A percentile compares a stretch with the other conserved stretches of the same genome.
Evolutionary conservation across 139 green algal species (phyloP).

Genomic region (Coelastrella sp.): DNA sequence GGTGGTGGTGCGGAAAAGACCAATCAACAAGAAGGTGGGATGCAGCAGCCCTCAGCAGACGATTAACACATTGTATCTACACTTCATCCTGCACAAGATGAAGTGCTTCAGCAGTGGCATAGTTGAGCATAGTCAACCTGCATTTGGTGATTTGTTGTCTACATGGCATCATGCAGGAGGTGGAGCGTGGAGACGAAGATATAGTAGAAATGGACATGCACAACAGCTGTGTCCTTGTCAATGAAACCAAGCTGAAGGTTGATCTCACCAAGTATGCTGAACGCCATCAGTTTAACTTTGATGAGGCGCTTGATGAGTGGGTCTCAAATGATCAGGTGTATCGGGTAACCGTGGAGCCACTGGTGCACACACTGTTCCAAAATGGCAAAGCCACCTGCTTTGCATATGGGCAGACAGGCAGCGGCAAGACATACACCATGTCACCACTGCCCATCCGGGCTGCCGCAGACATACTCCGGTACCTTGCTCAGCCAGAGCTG

Average conservation of each 20-base stretch:
- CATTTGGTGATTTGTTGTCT: too few relatives aligned
- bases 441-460: slow-evolving; percentile 91
- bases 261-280: slow-evolving; percentile 94
- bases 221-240: slow-evolving; percentile 75
- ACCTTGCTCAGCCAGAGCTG: slow-evolving; percentile 71
- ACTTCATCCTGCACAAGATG: too few relatives aligned
- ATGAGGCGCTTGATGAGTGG: slow-evolving; percentile 90
- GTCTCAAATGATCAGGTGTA: slow-evolving; percentile 96
- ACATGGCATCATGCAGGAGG: too few relatives aligned
- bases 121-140: too few relatives aligned
- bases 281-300: slow-evolving; percentile 93
- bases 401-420: slow-evolving; percentile 96
- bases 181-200: slow-evolving; percentile 87
- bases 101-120: too few relatives aligned
- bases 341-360: slow-evolving; percentile 84
- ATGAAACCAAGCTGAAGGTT: slow-evolving; percentile 91
- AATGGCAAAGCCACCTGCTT: slow-evolving; percentile 94
- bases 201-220: slow-evolving; percentile 84
- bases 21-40: slow-evolving; percentile 91
- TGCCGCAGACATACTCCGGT: slow-evolving; percentile 86
- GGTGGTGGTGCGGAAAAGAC: slow-evolving; percentile 95
- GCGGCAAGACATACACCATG: slow-evolving; percentile 98
- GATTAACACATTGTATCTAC: too few relatives aligned
- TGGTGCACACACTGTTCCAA: slow-evolving; percentile 93
- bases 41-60: too few relatives aligned